Evolutionary conservation across 2,329 filamentous ascomycete genomes (phyloP).

Genomic region (Thelonectria discophora): DNA sequence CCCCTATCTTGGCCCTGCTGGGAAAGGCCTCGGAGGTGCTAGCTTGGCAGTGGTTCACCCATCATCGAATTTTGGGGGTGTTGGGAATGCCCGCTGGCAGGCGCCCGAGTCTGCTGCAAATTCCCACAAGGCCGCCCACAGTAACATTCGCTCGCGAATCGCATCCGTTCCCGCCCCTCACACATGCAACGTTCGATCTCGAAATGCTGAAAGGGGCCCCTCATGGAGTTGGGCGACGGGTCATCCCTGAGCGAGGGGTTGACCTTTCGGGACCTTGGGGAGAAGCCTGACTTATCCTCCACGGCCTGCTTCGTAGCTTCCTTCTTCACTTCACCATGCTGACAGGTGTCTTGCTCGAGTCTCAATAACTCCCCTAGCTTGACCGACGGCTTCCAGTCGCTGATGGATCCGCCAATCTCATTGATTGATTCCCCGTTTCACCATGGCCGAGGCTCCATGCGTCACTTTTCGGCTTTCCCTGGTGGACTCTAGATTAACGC

Average conservation of each 20-base stretch:
- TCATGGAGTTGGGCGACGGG: not conserved
- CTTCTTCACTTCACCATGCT: not conserved
- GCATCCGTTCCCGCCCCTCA: constrained; percentile 24
- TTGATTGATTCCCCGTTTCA: constrained; percentile 14
- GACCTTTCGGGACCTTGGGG: not conserved
- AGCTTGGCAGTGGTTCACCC: not conserved
- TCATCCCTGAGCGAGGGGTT: not conserved
- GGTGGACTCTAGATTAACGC: not conserved
- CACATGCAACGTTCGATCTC: constrained; percentile 16
- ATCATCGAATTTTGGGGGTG: constrained; percentile 11
- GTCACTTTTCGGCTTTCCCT: constrained; percentile 1
- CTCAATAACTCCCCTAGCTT: not conserved
- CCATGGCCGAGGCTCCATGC: constrained; percentile 8
- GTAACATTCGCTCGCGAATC: constrained; percentile 18
- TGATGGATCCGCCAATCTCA: not conserved
- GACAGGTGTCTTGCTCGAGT: not conserved
- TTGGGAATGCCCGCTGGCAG: constrained; percentile 12
- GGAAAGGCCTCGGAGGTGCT: constrained; percentile 5
- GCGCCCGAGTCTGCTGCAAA: constrained; percentile 1
- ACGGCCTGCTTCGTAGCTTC: not conserved
- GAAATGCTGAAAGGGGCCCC: constrained; percentile 1
- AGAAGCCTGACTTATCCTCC: not conserved
- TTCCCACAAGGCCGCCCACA: not conserved
- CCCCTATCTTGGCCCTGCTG: not conserved
- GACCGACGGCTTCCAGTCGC: constrained; percentile 7